Conservation (phyloP, 495 filamentous ascomycete genomes). For the Clohesyomyces aquaticus region DNA sequence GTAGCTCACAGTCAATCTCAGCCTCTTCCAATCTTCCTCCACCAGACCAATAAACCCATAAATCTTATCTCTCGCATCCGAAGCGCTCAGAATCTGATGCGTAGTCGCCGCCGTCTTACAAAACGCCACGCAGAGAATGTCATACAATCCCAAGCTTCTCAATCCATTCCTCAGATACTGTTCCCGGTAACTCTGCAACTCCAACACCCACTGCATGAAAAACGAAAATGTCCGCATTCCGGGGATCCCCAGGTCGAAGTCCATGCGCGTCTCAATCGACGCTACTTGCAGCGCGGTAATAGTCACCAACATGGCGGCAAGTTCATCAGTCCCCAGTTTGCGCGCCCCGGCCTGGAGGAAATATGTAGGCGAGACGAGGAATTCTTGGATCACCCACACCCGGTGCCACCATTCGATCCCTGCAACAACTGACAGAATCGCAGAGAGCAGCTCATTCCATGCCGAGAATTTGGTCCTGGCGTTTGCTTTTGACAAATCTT, state of each 20-base stretch:
- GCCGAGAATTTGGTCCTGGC: neutral
- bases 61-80: neutral
- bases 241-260: too few species aligned
- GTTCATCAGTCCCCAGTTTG: neutral
- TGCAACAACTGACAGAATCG: neutral
- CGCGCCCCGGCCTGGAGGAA: neutral
- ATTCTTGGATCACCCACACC: conserved; percentile 2
- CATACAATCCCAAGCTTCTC: neutral
- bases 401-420: neutral
- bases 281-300: neutral
- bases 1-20: neutral
- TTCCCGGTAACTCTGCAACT: neutral
- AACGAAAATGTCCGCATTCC: too few species aligned
- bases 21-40: neutral
- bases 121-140: neutral
- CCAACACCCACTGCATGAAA: too few species aligned
- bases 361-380: neutral
- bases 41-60: neutral
- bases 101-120: neutral
- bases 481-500: too few species aligned
- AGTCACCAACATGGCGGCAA: neutral
- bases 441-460: neutral
- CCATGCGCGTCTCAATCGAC: too few species aligned
- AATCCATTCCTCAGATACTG: neutral
- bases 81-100: neutral